Conservation (phyloP, 495 filamentous ascomycete genomes). For the Xanthoparmelia taractica region DNA sequence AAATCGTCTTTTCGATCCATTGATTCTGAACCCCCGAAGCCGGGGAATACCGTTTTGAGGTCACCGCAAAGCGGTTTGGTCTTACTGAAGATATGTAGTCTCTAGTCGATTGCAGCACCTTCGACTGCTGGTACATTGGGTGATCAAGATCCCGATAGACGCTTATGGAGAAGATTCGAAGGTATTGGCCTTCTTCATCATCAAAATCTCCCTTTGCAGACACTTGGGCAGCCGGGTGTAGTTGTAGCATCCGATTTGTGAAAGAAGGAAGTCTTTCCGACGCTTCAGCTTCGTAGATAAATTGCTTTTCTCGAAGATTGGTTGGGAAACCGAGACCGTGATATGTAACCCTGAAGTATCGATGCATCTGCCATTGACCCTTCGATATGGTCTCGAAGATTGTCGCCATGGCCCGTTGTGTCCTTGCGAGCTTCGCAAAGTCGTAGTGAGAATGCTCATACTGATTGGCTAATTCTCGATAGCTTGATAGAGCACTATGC, state of each 20-base stretch:
- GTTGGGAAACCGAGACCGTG: conserved; percentile 83
- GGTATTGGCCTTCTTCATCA: conserved; percentile 86
- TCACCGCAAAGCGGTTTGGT: conserved; percentile 65
- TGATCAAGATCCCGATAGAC: conserved; percentile 75
- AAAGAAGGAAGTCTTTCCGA: conserved; percentile 73
- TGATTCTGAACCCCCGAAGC: conserved; percentile 59
- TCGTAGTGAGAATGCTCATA: conserved; percentile 88
- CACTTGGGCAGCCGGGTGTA: conserved; percentile 82
- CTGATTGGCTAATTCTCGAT: conserved; percentile 80
- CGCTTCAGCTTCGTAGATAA: conserved; percentile 76
- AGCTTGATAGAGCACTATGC: conserved; percentile 81
- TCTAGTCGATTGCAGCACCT: conserved; percentile 70
- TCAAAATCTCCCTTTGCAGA: conserved; percentile 61
- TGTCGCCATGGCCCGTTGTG: conserved; percentile 84
- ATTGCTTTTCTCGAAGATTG: conserved; percentile 79
- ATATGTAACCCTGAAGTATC: conserved; percentile 90
- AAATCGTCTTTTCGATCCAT: conserved; percentile 79
- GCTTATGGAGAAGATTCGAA: conserved; percentile 73
- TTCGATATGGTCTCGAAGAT: conserved; percentile 84
- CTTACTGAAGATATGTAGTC: conserved; percentile 75
- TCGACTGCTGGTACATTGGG: conserved; percentile 79
- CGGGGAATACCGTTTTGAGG: conserved; percentile 55
- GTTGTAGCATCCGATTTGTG: conserved; percentile 85
- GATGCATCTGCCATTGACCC: conserved; percentile 64
- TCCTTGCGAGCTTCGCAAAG: conserved; percentile 80